phyloP scores from a whole-genome alignment of 192 early-diverging fungal genomes.

The Coemansia sp. region DNA sequence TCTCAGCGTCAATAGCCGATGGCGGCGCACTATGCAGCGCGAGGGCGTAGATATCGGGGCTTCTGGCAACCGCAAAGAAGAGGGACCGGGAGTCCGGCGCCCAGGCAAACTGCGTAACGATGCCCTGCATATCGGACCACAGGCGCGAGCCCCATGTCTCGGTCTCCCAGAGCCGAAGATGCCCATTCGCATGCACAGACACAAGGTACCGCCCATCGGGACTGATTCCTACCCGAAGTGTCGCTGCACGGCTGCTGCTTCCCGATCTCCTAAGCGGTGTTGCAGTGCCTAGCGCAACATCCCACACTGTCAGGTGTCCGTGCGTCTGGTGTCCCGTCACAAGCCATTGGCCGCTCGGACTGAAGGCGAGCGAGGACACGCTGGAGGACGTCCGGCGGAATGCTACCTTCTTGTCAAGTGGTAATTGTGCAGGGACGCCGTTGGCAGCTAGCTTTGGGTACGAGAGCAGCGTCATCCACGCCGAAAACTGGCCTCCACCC shows the following conservation, averaged over 20 bases:
- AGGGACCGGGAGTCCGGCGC: slow-evolving; percentile 50
- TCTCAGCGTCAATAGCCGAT: slow-evolving; percentile 40
- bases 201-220: slow-evolving; percentile 39
- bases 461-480: slow-evolving; percentile 49
- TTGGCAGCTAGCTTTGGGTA: slow-evolving; percentile 24
- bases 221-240: slow-evolving; percentile 34
- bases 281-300: slow-evolving; percentile 45
- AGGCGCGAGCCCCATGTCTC: slow-evolving; percentile 44
- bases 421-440: slow-evolving; percentile 13
- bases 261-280: slow-evolving; percentile 49
- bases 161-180: slow-evolving; percentile 55
- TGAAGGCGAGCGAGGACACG: slow-evolving; percentile 48
- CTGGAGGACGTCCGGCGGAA: slow-evolving; percentile 28
- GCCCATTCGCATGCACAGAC: slow-evolving; percentile 46
- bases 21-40: slow-evolving; percentile 38
- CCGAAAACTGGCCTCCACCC: slow-evolving; percentile 29
- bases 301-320: slow-evolving; percentile 51
- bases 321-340: slow-evolving; percentile 39
- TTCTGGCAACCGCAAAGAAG: slow-evolving; percentile 34
- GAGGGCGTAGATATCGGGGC: slow-evolving; percentile 41
- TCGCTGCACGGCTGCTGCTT: slow-evolving; percentile 25
- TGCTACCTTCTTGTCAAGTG: background rate
- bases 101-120: slow-evolving; percentile 37
- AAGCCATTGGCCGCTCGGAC: slow-evolving; percentile 51
- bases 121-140: slow-evolving; percentile 46